Conservation (phyloP, 2,329 filamentous ascomycete species). For the Trichophyton simii region DNA sequence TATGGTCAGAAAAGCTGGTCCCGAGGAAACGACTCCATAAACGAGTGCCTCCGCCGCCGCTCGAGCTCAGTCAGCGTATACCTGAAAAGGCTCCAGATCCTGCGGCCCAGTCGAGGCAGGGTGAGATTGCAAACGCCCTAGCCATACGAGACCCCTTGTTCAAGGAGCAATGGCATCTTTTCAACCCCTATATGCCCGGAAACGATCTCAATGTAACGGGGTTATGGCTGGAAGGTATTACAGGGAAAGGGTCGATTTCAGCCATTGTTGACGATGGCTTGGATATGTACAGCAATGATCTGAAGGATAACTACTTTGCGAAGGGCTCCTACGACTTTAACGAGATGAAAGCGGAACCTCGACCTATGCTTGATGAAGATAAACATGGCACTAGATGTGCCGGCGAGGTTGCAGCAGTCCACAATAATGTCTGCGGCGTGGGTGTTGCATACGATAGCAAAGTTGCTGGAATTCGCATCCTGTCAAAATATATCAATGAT, state of each 20-base stretch:
- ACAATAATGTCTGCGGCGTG: slow-evolving; percentile 87
- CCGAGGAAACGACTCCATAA: slow-evolving; percentile 51
- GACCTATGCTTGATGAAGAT: slow-evolving; percentile 72
- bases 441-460: slow-evolving; percentile 88
- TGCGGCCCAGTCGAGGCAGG: slow-evolving; percentile 46
- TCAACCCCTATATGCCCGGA: slow-evolving; percentile 66
- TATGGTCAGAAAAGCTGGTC: slow-evolving; percentile 67
- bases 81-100: slow-evolving; percentile 23
- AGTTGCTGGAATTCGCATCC: slow-evolving; percentile 81
- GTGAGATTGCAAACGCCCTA: slow-evolving; percentile 51
- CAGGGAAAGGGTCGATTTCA: slow-evolving; percentile 75
- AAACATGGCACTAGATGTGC: slow-evolving; percentile 87
- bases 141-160: slow-evolving; percentile 83
- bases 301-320: slow-evolving; percentile 88
- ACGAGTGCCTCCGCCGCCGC: slow-evolving; percentile 32
- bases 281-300: slow-evolving; percentile 87
- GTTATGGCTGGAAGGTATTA: slow-evolving; percentile 81
- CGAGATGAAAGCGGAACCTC: slow-evolving; percentile 64
- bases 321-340: slow-evolving; percentile 95
- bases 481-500: slow-evolving; percentile 81
- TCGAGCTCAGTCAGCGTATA: slow-evolving; percentile 5
- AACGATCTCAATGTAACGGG: slow-evolving; percentile 96
- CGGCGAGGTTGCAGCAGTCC: slow-evolving; percentile 84
- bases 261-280: slow-evolving; percentile 93
- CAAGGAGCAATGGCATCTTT: slow-evolving; percentile 86